Evolutionary conservation across 2,329 filamentous ascomycete species (phyloP), one percentile per base, ranked within the genome.

Genomic region (Arthrinium phaeospermum): DNA sequence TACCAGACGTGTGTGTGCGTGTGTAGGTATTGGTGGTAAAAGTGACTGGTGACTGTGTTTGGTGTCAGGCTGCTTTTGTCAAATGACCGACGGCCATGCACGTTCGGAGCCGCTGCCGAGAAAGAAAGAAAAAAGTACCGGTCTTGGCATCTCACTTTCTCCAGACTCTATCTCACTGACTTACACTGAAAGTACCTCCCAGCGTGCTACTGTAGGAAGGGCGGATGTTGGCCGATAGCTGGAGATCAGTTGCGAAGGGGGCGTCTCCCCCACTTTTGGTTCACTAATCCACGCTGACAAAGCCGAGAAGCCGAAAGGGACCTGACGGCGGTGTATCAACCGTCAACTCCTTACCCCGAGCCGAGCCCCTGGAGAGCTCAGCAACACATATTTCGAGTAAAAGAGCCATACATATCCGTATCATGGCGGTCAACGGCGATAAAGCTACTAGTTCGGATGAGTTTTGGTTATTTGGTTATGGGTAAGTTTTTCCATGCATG

Each of bases 381-480:
- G 24, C 67, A 68, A 19, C 67, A 37, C 41, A 77, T n/a, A 14
- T 34, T 34, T 34, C 10, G 27, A 57, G 30, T 49, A 8, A 8
- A 22, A 34, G 14, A 37, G 8, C 12, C 6, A 57, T 10, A 64
- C 19, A 5, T 2, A 77, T 80, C 79, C 19, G 2, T 2, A 77
- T 80, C 79, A 81, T 89, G 85, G 83, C 81, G 30, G 72, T 74
- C 71, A 78, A 79, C 70, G 77, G 79, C 37, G 75, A 77, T 10
- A 45, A 27, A 27, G 19, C 34, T 13, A 8, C 53, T 41, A 47
- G 16, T 37, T 72, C 81, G 75, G 86, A 89, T 47, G 94, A 97
- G 80, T 95, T 98, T 78, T 99, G 96, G 96, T 87, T 99, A 67
- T 98, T 98, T 83, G 96, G 96, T 74, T 99, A 98, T 80, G 96